Evolutionary conservation across 2,329 filamentous ascomycete genomes (phyloP), one percentile per base, ranked within the genome.

Genomic region (Fusarium continuum): DNA sequence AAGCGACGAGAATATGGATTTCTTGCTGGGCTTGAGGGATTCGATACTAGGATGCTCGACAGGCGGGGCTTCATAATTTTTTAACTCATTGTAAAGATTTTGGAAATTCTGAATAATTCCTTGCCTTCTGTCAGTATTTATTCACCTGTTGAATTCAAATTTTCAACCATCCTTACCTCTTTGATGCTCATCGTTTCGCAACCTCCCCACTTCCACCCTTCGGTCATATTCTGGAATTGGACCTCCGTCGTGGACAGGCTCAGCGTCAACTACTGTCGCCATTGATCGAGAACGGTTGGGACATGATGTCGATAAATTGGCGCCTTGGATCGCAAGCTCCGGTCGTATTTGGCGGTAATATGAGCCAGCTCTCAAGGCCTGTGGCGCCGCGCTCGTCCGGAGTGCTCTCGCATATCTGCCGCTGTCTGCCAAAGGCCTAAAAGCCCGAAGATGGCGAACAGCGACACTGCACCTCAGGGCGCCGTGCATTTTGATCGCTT

Each of bases 121-220:
- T 93, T 65, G 20, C 6, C 14, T 39, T 14, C 14, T 31, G 47
- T 72, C 26, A 72, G 68, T 47, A 20, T 6, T 32, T 25, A 10
- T 17, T 36, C 14, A 8, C 13, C 9, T 22, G 13, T 13, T 11
- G n/a, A 2, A 6, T n/a, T 22, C 9, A 10, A 9, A n/a, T n/a
- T 17, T 28, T 7, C 3, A 5, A 10, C 8, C 10, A 17, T 63
- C 16, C 57, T 55, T 79, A 93, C 91, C 89, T 83, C 95, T 83
- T 77, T 99, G 95, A 77, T 97, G 91, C 65, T 92, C 88, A 74
- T 99, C 95, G 75, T 98, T 92, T 64, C 90, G 85, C 64, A 99
- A 76, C 43, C 86, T 81, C 10, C 93, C 92, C 36, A 82, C 79
- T 40, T 87, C 82, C 8, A 99, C 93, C 40, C 94, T 86, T 57